Conservation (phyloP, 2,329 filamentous ascomycete species). For the Aspergillus uvarum region DNA sequence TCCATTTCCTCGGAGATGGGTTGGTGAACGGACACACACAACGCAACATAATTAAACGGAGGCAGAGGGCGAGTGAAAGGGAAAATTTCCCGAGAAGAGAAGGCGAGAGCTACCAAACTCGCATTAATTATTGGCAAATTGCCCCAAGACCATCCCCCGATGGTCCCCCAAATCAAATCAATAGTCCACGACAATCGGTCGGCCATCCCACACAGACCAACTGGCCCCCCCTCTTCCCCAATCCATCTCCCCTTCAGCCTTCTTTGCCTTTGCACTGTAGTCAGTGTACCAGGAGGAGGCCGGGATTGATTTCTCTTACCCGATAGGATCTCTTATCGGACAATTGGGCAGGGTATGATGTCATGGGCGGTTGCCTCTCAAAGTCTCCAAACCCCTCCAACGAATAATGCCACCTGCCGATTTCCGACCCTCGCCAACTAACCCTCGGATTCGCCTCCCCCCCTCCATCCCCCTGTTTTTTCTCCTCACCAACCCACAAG, state of each 20-base stretch:
- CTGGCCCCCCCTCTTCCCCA: no score
- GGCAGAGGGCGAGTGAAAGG: neutral
- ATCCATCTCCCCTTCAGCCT: neutral
- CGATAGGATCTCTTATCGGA: neutral
- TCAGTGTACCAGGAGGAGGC: neutral
- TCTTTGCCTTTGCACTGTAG: neutral
- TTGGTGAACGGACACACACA: neutral
- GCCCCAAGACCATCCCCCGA: neutral
- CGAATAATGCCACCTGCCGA: neutral
- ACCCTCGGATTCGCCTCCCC: neutral
- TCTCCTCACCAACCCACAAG: neutral
- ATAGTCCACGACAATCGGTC: conserved; percentile 3
- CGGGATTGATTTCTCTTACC: neutral
- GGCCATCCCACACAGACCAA: neutral
- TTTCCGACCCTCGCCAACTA: neutral
- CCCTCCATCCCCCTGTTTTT: neutral
- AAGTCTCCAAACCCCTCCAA: neutral
- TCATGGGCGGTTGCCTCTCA: neutral
- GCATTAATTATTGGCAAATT: conserved; percentile 10
- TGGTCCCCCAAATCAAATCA: conserved; percentile 5
- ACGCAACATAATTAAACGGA: neutral
- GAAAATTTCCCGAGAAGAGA: neutral
- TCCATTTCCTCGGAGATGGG: neutral
- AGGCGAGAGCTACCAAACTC: neutral
- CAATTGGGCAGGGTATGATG: neutral